A percentile compares a stretch with the other conserved stretches of the same genome.
These are phyloP conservation scores for Globisporangium barbulae DNA, from an alignment of 352 stramenopile species.

Conservation along the genomic window DNA sequence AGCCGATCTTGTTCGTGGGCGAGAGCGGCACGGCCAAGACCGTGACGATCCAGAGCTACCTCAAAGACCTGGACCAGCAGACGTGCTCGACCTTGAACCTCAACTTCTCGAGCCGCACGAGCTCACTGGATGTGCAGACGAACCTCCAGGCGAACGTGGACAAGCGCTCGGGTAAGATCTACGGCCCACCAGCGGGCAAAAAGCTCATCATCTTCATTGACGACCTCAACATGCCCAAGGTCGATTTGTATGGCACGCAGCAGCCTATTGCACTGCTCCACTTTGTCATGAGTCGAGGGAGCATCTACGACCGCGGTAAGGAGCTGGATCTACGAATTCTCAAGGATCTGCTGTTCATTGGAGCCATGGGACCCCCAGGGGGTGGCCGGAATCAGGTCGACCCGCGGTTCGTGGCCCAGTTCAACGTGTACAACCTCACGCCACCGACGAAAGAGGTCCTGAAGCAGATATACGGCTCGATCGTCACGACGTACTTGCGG, in stretches of 20 bases:
- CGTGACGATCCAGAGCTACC: conserved; percentile 94
- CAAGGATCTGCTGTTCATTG: conserved; percentile 93
- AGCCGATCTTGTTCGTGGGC: conserved; percentile 92
- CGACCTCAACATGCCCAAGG: conserved; percentile 97
- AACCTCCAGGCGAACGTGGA: conserved; percentile 96
- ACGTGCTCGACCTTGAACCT: conserved; percentile 73
- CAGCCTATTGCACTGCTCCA: conserved; percentile 94
- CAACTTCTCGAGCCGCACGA: conserved; percentile 94
- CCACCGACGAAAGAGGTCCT: conserved; percentile 90
- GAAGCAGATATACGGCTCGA: conserved; percentile 92
- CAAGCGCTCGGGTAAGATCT: conserved; percentile 94
- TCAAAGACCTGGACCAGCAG: conserved; percentile 76
- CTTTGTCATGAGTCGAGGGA: conserved; percentile 90
- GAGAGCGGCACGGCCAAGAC: conserved; percentile 95
- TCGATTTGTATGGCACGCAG: conserved; percentile 95
- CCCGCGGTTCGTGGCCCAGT: conserved; percentile 92
- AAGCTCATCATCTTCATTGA: conserved; percentile 95
- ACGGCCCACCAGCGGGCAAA: conserved; percentile 91
- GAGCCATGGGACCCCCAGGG: conserved; percentile 93
- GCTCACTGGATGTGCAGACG: conserved; percentile 90
- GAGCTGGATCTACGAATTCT: conserved; percentile 92
- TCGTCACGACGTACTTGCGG: conserved; percentile 86
- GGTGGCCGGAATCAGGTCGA: conserved; percentile 94
- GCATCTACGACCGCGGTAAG: conserved; percentile 94
- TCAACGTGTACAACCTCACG: conserved; percentile 96